Evolutionary conservation across 78 protist species (phyloP).

Genomic region (Protostelium mycophagum): DNA sequence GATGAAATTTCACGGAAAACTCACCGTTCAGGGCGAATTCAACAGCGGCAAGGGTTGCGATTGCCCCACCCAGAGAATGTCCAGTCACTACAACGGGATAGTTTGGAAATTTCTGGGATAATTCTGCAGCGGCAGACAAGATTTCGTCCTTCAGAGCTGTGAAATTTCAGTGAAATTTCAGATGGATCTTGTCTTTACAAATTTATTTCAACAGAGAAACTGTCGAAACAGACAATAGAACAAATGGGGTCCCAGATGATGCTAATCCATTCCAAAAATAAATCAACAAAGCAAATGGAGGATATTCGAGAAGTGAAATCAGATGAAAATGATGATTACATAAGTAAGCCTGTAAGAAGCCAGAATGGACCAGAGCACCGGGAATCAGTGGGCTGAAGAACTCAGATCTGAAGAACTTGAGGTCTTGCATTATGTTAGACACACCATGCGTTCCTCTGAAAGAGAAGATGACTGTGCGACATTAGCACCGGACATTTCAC

Average conservation of each 20-base stretch:
- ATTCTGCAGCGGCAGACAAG: neutral
- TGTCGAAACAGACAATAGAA: too few relatives aligned
- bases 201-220: too few relatives aligned
- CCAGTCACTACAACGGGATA: neutral
- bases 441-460: neutral
- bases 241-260: too few relatives aligned
- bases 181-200: too few relatives aligned
- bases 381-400: neutral
- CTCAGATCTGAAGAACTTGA: neutral
- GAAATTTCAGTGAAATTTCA: too few relatives aligned
- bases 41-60: neutral
- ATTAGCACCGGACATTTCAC: too few relatives aligned
- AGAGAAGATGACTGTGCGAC: neutral
- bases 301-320: neutral
- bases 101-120: neutral
- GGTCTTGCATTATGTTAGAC: neutral
- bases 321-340: neutral
- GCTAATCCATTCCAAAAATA: too few relatives aligned
- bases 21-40: neutral
- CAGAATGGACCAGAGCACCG: neutral
- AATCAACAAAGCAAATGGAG: too few relatives aligned
- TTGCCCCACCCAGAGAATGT: neutral
- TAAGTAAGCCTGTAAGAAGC: neutral
- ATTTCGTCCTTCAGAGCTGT: neutral
- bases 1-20: neutral